Evolutionary conservation across 257 asterid genomes (phyloP).

Genomic region (Galeopsis tetrahit): DNA sequence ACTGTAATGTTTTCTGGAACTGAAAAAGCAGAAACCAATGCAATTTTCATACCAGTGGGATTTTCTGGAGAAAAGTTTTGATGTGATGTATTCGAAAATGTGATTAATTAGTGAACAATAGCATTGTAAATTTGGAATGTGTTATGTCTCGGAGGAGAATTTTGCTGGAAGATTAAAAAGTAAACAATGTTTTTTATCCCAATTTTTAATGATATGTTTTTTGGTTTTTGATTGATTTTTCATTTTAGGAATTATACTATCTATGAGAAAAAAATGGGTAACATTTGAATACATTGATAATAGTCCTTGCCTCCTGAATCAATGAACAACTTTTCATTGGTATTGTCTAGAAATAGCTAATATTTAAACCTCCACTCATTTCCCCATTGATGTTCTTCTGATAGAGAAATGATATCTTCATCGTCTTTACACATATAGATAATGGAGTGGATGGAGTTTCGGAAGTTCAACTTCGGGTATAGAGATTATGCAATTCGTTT

Average conservation of each 20-base stretch:
- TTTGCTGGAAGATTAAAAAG: not conserved
- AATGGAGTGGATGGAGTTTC: conserved; percentile 80
- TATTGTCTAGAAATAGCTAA: not conserved
- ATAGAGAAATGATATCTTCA: conserved; percentile 18
- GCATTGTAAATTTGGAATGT: not conserved
- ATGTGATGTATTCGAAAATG: not conserved
- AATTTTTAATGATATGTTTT: conserved; percentile 1
- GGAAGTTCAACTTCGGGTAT: conserved; percentile 48
- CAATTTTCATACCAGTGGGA: not conserved
- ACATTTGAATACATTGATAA: not conserved
- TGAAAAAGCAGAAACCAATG: not conserved
- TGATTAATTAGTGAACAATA: not conserved
- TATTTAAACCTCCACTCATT: not conserved
- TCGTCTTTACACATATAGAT: conserved; percentile 50
- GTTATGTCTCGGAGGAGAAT: not conserved
- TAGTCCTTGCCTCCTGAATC: not conserved
- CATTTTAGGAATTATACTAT: not conserved
- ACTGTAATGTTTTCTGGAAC: not conserved
- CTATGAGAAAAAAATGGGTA: not conserved
- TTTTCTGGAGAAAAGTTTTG: not conserved
- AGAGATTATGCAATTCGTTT: conserved; percentile 55
- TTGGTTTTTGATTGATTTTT: conserved; percentile 5
- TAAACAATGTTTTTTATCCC: not conserved
- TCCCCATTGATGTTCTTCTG: not conserved
- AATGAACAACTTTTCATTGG: not conserved